Evolutionary conservation across 2,329 filamentous ascomycete genomes (phyloP).

Genomic region (Rhinocladiella similis): DNA sequence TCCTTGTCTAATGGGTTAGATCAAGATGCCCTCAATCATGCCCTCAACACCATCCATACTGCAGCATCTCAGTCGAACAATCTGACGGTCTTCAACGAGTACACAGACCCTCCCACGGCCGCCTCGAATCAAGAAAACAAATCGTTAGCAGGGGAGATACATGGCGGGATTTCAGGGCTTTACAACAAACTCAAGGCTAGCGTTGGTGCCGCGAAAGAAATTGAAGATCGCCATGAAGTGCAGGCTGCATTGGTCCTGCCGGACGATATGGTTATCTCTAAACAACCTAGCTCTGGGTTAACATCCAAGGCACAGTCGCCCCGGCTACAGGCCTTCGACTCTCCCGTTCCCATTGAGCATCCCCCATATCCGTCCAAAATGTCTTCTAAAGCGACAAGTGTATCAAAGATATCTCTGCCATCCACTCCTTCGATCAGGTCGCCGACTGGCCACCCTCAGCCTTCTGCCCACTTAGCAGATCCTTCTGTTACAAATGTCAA

Average conservation of each 20-base stretch:
- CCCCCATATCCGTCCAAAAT: slow-evolving; percentile 38
- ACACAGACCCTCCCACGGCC: slow-evolving; percentile 66
- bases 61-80: slow-evolving; percentile 81
- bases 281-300: slow-evolving; percentile 21
- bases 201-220: slow-evolving; percentile 68
- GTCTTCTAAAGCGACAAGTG: slow-evolving; percentile 43
- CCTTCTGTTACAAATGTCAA: slow-evolving; percentile 48
- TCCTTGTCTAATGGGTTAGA: slow-evolving; percentile 60
- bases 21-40: slow-evolving; percentile 72
- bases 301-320: slow-evolving; percentile 26
- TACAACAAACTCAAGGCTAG: slow-evolving; percentile 83
- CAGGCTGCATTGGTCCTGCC: slow-evolving; percentile 17
- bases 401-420: slow-evolving; percentile 43
- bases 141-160: slow-evolving; percentile 69
- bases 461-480: slow-evolving; percentile 39
- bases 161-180: slow-evolving; percentile 83
- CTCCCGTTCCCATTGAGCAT: slow-evolving; percentile 10
- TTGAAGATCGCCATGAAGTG: slow-evolving; percentile 15
- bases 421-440: slow-evolving; percentile 40
- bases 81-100: slow-evolving; percentile 92
- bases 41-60: slow-evolving; percentile 84
- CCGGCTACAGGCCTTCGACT: slow-evolving; percentile 19
- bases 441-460: slow-evolving; percentile 39
- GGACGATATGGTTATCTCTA: slow-evolving; percentile 19
- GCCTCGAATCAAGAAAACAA: slow-evolving; percentile 66